Percentiles rank a stretch among this genome's conserved stretches.
phyloP scores from a whole-genome alignment of 176 grass and related monocot genomes.

The Carex littledalei region DNA sequence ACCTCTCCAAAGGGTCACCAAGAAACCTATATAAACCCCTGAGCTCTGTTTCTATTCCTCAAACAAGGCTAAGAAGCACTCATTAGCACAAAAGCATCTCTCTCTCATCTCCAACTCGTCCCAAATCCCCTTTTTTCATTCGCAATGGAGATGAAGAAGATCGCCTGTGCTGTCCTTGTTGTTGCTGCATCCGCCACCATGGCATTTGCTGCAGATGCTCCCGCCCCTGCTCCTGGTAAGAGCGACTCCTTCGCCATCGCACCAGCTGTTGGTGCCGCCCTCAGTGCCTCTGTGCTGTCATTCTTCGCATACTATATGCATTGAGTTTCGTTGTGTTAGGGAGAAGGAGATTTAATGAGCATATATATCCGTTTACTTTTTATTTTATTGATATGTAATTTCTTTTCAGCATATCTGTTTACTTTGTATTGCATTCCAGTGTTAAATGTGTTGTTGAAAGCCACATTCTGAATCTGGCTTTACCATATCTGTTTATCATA shows the following conservation, averaged over 20 bases:
- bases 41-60: conserved; percentile 1
- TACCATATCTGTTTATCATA: not conserved
- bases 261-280: conserved; percentile 27
- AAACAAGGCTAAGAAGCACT: conserved; percentile 15
- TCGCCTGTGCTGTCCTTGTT: conserved; percentile 20
- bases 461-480: not conserved
- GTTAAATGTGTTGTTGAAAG: not conserved
- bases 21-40: conserved; percentile 27
- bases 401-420: not conserved
- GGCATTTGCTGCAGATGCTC: conserved; percentile 19
- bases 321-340: not conserved
- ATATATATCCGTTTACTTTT: not conserved
- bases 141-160: conserved; percentile 40
- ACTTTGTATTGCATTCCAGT: not conserved
- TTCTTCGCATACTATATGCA: conserved; percentile 38
- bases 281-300: conserved; percentile 29
- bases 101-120: conserved; percentile 6
- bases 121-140: not conserved
- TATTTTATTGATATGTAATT: too few species aligned
- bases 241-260: conserved; percentile 11
- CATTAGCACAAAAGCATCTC: not conserved
- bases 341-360: not conserved
- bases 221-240: conserved; percentile 12
- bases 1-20: not conserved
- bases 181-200: conserved; percentile 11